phyloP scores from a whole-genome alignment of 768 basidiomycete species.

The Candolleomyces aberdarensis region DNA sequence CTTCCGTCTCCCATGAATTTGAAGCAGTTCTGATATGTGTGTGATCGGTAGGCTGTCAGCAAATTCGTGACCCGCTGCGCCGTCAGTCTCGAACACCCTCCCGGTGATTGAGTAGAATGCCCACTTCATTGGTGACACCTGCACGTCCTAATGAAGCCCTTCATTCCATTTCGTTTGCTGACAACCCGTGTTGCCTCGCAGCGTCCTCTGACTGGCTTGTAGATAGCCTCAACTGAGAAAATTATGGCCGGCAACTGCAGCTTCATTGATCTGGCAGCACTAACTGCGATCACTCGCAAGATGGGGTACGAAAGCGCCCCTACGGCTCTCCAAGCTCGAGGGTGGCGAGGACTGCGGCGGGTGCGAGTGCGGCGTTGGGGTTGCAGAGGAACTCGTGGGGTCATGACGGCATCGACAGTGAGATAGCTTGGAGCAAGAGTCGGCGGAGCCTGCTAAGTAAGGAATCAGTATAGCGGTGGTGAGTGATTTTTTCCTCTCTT shows the following conservation, averaged over 20 bases:
- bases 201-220: conserved; percentile 37
- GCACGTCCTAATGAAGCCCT: conserved; percentile 30
- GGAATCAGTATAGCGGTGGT: conserved; percentile 40
- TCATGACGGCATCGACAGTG: conserved; percentile 31
- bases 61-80: conserved; percentile 69
- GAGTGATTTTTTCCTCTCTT: conserved; percentile 9
- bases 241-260: conserved; percentile 78
- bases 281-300: conserved; percentile 36
- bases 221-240: conserved; percentile 45
- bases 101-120: conserved; percentile 59
- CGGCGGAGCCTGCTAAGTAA: conserved; percentile 16
- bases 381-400: conserved; percentile 38
- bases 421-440: conserved; percentile 21
- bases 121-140: conserved; percentile 43
- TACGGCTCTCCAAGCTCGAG: conserved; percentile 51
- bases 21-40: background rate
- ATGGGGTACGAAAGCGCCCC: conserved; percentile 39
- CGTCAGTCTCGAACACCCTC: conserved; percentile 65
- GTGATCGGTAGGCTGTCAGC: conserved; percentile 47
- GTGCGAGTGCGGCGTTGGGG: conserved; percentile 58
- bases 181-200: conserved; percentile 6
- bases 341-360: conserved; percentile 41
- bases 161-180: background rate
- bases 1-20: background rate
- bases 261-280: conserved; percentile 54